phyloP scores from a whole-genome alignment of 371 early-diverging fungal species.

The Lichtheimia ramosa region DNA sequence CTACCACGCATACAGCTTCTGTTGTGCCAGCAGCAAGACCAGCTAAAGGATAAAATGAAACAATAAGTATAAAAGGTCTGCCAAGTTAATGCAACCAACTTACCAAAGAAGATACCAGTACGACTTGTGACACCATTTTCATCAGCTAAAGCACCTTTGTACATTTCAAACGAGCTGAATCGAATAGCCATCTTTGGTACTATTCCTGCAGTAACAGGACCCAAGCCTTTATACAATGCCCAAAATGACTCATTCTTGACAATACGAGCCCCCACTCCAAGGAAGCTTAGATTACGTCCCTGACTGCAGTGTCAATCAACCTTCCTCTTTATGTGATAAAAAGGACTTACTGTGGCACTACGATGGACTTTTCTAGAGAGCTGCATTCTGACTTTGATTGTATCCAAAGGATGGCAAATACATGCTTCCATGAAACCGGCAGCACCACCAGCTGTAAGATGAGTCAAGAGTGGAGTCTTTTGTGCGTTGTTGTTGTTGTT shows the following conservation, averaged over 20 bases:
- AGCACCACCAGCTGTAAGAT: conserved; percentile 87
- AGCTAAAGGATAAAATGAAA: conserved; percentile 48
- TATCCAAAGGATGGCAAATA: conserved; percentile 95
- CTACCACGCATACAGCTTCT: conserved; percentile 92
- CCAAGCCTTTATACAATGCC: conserved; percentile 96
- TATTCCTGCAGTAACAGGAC: conserved; percentile 95
- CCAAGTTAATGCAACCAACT: conserved; percentile 9
- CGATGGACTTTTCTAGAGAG: conserved; percentile 57
- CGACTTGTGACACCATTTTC: conserved; percentile 69
- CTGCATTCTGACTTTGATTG: conserved; percentile 96
- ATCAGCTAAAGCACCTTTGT: conserved; percentile 84
- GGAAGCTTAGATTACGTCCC: conserved; percentile 63
- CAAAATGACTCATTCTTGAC: conserved; percentile 86
- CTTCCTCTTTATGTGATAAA: not conserved
- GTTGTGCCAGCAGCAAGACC: conserved; percentile 95
- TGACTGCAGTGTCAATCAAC: not conserved
- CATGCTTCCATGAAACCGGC: conserved; percentile 95
- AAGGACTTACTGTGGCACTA: conserved; percentile 37
- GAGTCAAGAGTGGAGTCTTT: conserved; percentile 59
- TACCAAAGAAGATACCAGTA: conserved; percentile 81
- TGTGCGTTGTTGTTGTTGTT: conserved; percentile 32
- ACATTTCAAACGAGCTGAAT: conserved; percentile 94
- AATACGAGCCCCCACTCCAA: conserved; percentile 84
- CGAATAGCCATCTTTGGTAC: conserved; percentile 99
- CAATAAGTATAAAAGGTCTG: not conserved